These are phyloP conservation scores for Scheffersomyces stipitis DNA, from an alignment of 805 yeast species.

Conservation along the genomic window DNA sequence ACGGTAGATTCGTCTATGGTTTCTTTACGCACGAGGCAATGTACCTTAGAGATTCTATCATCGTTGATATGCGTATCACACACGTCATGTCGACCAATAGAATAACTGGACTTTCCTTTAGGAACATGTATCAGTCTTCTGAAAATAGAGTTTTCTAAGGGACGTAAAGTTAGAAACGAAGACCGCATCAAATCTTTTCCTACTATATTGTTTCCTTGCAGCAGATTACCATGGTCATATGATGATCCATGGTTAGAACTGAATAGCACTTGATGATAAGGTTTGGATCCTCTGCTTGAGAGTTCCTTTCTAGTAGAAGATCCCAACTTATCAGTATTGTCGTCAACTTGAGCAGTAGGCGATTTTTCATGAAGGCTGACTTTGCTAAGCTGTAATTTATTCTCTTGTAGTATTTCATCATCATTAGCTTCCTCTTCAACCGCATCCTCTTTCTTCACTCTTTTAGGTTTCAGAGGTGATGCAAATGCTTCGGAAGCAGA, in stretches of 20 bases:
- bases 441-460: conserved; percentile 7
- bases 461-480: neutral
- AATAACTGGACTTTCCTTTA: conserved; percentile 64
- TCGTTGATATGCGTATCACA: conserved; percentile 66
- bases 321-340: too few relatives aligned
- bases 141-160: conserved; percentile 46
- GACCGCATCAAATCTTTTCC: too few relatives aligned
- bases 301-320: neutral
- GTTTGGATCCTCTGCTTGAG: neutral
- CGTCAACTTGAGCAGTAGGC: too few relatives aligned
- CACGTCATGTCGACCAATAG: conserved; percentile 70
- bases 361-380: too few relatives aligned
- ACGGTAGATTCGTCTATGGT: conserved; percentile 64
- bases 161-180: conserved; percentile 33
- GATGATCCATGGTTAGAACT: too few relatives aligned
- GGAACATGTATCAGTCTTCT: conserved; percentile 55
- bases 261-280: neutral
- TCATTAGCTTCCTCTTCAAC: conserved; percentile 7
- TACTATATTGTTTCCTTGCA: too few relatives aligned
- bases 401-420: neutral
- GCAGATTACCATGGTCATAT: too few relatives aligned
- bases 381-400: too few relatives aligned
- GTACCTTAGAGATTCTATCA: conserved; percentile 78
- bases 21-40: conserved; percentile 66
- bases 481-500: neutral